Evolutionary conservation across 1,139 yeast genomes (phyloP), one percentile per base, ranked within the genome.

Genomic region (Taphrina flavorubra): DNA sequence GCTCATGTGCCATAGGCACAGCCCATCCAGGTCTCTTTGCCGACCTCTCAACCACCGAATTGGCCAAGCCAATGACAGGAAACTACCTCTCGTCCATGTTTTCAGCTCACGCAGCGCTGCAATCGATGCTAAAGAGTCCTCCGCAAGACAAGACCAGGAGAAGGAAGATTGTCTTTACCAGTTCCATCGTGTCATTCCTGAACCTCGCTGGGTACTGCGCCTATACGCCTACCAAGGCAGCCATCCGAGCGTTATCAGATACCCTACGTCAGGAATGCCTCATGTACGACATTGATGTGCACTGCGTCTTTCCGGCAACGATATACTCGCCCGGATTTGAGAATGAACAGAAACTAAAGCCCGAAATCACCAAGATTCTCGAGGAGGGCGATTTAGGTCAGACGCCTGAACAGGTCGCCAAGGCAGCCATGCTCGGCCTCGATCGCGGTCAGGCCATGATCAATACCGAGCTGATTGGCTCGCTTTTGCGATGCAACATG

Each of bases 191-290:
- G 3, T 91, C 96, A 1, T 86, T 88, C 73, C 92, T 86, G 79
- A 91, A 97, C 3, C 88, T 94, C 75, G 89, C 92, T 62, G 99
- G 99, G 0, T 95, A 95, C 77, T 82, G 86, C 0, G 94, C 91
- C 74, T 95, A 95, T 76, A 94, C 94, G 0, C 99, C 99, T 0
- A 78, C 87, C 74, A 95, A 95, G 77, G 87, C 91, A 0, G 97
- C 97, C 0, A 77, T 94, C 11, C 83, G 90, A 73, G 81, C 96
- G 0, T 79, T 95, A 46, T 87, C 92, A 0, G 88, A 88, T 64
- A 82, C 89, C 6, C 79, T 94, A 68, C 85, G 97, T 70, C 97
- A 92, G 74, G 99, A 95, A 76, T 82, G 90, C 70, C 77, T 82
- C 0, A 87, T 88, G 1, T 88, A 85, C 74, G 85, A 87, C 71